These are phyloP conservation scores for Penicillium sp. DNA, from an alignment of 2,329 filamentous ascomycete species.

Conservation along the genomic window DNA sequence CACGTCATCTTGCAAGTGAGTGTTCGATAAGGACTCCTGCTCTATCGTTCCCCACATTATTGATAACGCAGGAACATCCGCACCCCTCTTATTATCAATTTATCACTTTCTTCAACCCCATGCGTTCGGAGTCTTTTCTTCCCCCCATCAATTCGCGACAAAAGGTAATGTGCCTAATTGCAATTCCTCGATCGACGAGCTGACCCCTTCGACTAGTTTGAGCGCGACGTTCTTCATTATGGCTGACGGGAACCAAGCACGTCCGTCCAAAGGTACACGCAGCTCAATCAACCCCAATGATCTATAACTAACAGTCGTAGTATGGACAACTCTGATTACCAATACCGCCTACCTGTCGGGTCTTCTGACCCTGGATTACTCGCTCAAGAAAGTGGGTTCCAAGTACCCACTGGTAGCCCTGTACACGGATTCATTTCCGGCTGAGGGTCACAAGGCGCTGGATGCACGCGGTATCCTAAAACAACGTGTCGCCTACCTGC, in stretches of 20 bases:
- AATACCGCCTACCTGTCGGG: slow-evolving; percentile 80
- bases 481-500: slow-evolving; percentile 69
- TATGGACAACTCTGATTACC: slow-evolving; percentile 86
- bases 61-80: not conserved
- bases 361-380: slow-evolving; percentile 76
- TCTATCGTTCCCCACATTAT: not conserved
- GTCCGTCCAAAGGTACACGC: not conserved
- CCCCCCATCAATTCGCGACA: not conserved
- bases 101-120: not conserved
- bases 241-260: not conserved
- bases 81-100: not conserved
- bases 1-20: not conserved
- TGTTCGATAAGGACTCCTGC: not conserved
- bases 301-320: slow-evolving; percentile 42
- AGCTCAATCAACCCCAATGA: not conserved
- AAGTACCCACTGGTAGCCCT: slow-evolving; percentile 78
- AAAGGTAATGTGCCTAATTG: not conserved
- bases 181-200: not conserved
- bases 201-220: not conserved
- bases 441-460: slow-evolving; percentile 67
- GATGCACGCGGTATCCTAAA: slow-evolving; percentile 66
- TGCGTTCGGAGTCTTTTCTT: no score
- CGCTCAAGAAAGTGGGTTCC: slow-evolving; percentile 64
- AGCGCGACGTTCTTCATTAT: not conserved
- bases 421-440: slow-evolving; percentile 75